Evolutionary conservation across 2,329 filamentous ascomycete species (phyloP).

Genomic region (Neopestalotiopsis clavispora): DNA sequence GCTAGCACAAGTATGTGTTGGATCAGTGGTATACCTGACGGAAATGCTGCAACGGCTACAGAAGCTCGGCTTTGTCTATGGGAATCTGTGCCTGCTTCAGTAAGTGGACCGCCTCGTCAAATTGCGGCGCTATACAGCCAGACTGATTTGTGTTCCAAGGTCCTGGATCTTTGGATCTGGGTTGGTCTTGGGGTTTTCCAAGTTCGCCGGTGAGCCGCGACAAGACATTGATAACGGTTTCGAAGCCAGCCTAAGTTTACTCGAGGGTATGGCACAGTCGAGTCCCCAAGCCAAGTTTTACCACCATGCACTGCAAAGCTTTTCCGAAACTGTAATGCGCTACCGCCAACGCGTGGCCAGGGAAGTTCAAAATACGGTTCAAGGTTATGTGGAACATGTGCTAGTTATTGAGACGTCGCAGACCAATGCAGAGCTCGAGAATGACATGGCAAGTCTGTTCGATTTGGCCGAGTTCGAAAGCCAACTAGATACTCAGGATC

Average conservation of each 20-base stretch:
- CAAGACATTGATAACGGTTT: slow-evolving; percentile 3
- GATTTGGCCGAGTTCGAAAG: not conserved
- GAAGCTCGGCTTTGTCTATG: not conserved
- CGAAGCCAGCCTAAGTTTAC: not conserved
- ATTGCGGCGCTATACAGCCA: not conserved
- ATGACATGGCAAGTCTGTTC: not conserved
- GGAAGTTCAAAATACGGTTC: not conserved
- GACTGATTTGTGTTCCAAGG: not conserved
- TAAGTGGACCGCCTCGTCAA: not conserved
- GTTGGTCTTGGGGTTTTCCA: not conserved
- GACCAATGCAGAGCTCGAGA: not conserved
- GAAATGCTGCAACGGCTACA: not conserved
- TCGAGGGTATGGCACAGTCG: not conserved
- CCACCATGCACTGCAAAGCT: not conserved
- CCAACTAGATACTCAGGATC: not conserved
- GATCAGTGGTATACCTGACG: not conserved
- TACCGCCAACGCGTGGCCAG: slow-evolving; percentile 2
- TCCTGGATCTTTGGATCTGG: slow-evolving; percentile 5
- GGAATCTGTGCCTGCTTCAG: not conserved
- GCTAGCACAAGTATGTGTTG: slow-evolving; percentile 10
- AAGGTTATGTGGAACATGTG: slow-evolving; percentile 1
- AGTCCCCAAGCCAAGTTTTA: not conserved
- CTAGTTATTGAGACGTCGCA: not conserved
- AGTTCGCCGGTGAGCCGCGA: slow-evolving; percentile 2
- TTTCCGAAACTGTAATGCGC: not conserved